Base-by-base conservation (phyloP, 2,329 filamentous ascomycete species). In the Pseudogymnoascus sp. region DNA sequence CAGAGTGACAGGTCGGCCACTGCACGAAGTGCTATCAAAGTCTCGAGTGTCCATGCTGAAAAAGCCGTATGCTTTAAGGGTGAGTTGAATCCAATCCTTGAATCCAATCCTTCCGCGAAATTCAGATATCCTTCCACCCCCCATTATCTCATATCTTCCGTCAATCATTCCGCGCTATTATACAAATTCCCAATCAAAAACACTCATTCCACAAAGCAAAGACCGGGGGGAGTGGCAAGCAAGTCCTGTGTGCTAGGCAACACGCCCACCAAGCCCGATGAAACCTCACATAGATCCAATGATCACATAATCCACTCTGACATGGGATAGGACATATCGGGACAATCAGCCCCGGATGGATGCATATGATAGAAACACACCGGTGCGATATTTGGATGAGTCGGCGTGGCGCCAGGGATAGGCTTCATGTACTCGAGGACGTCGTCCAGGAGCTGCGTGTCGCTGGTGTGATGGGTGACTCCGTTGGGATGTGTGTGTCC, bases 341-440 rank as follows among this genome's bases (percentile, higher is more conserved):
- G 47, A 15, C 47, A 53, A 15, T 31, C 15, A 17, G 23, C 23
- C 26, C 47, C 47, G 15, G 47, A 7, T 31, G 47, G 13, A 3
- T 53, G 47, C 15, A 53, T 8, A 7, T 53, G 47, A 15, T 53
- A 53, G 26, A 53, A 53, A 15, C 47, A 53, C 9, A 31, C 47
- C 2, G 47, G 47, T 53, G 47, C 47, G 17, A 53, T 53, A 26
- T 53, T 53, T 10, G 47, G 47, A 19, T 53, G 47, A 15, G 47
- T 53, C 15, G 23, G 26, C 8, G 26, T 53, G 26, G 26, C n/a
- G 26, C 23, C 47, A 8, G 47, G 26, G 26, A 53, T 53, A 7
- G 47, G 26, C 26, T 53, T 53, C 47, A 53, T 53, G 47, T 53
- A 53, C 2, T 53, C 47, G 47, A 53, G 47, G 47, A 53, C 47